Evolutionary conservation across 305 asterid genomes (phyloP).

Genomic region (Fraxinus floribunda): DNA sequence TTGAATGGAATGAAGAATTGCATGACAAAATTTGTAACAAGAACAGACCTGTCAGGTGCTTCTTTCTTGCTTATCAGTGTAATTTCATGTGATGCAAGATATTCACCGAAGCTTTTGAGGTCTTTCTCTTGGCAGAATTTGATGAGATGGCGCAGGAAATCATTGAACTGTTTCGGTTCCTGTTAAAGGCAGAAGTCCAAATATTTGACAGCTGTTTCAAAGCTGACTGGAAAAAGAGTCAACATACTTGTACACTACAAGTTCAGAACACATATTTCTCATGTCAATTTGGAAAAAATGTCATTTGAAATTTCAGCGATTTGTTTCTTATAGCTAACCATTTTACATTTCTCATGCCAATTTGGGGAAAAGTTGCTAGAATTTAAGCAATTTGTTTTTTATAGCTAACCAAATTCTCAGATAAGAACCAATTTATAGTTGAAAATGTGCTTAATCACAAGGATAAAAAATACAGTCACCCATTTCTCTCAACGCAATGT

Average conservation of each 20-base stretch:
- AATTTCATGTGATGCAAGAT: conserved; percentile 46
- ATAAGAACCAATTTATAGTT: neutral
- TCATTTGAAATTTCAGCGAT: too few species aligned
- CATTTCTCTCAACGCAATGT: neutral
- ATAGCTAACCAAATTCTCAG: neutral
- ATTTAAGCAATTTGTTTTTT: neutral
- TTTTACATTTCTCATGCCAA: neutral
- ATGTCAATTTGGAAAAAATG: neutral
- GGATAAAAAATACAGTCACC: neutral
- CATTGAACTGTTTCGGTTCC: conserved; percentile 88
- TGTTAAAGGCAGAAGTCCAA: conserved; percentile 23
- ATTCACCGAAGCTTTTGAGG: conserved; percentile 46
- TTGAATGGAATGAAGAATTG: neutral
- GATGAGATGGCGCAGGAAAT: conserved; percentile 52
- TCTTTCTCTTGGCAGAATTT: conserved; percentile 54
- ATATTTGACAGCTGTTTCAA: conserved; percentile 8
- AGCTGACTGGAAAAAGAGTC: neutral
- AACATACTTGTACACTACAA: neutral
- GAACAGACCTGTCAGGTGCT: conserved; percentile 73
- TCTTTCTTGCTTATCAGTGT: conserved; percentile 67
- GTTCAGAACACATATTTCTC: neutral
- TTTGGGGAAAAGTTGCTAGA: neutral
- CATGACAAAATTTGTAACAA: neutral
- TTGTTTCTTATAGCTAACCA: neutral
- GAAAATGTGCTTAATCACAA: neutral